Evolutionary conservation across 495 filamentous ascomycete species (phyloP).

Genomic region (Parmelia sp.): DNA sequence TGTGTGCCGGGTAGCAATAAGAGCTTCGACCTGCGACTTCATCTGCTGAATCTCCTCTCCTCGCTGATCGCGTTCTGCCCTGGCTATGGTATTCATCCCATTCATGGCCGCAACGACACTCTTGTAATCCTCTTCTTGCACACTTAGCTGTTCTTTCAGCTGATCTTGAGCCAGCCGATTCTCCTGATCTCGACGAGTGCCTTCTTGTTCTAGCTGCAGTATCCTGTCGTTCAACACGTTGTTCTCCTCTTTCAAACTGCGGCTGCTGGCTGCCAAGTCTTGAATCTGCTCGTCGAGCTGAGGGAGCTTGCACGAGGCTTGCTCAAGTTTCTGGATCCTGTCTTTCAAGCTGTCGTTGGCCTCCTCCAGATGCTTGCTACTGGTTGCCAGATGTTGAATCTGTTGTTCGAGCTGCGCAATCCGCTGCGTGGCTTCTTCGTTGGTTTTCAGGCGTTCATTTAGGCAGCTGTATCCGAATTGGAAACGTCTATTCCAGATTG

Average conservation of each 20-base stretch:
- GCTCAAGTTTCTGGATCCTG: slow-evolving; percentile 9
- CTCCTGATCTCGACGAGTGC: slow-evolving; percentile 7
- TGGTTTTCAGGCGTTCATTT: slow-evolving; percentile 1
- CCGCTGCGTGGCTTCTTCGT: neutral
- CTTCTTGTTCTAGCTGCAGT: slow-evolving; percentile 13
- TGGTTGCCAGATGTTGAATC: slow-evolving; percentile 10
- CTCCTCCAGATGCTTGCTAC: slow-evolving; percentile 7
- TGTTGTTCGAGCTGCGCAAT: slow-evolving; percentile 11
- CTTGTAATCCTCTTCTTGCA: slow-evolving; percentile 12
- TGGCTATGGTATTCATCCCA: neutral
- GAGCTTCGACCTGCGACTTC: slow-evolving; percentile 13
- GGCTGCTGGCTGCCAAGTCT: slow-evolving; percentile 14
- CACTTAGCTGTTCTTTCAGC: slow-evolving; percentile 3
- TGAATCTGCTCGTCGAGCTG: slow-evolving; percentile 17
- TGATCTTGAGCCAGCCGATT: slow-evolving; percentile 10
- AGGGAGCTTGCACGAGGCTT: neutral
- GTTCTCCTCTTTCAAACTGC: slow-evolving; percentile 18
- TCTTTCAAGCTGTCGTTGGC: slow-evolving; percentile 20
- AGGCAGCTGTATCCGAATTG: slow-evolving; percentile 7
- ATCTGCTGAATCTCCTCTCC: slow-evolving; percentile 20
- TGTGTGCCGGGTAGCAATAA: neutral
- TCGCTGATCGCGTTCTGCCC: slow-evolving; percentile 5
- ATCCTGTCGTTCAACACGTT: slow-evolving; percentile 16
- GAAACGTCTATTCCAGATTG: slow-evolving; percentile 23
- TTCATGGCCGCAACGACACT: slow-evolving; percentile 10